Conservation (phyloP, 1,284 basidiomycete genomes). For the Lentinula novae-zelandiae region DNA sequence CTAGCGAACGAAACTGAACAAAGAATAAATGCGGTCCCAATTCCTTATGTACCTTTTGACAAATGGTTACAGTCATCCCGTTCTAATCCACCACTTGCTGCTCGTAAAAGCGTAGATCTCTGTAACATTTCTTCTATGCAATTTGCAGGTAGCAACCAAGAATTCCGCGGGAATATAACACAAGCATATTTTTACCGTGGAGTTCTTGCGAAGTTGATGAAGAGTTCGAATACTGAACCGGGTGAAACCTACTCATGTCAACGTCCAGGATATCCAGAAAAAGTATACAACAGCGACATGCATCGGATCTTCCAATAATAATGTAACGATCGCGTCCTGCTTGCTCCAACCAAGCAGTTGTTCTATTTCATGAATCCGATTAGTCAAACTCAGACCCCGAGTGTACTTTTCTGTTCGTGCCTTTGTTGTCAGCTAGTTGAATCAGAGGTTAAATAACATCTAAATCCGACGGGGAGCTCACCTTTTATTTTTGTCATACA, state of each 20-base stretch:
- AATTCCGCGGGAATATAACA: slow-evolving; percentile 55
- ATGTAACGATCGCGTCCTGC: slow-evolving; percentile 41
- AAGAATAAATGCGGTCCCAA: slow-evolving; percentile 80
- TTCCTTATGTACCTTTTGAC: slow-evolving; percentile 48
- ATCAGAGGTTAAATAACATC: background rate
- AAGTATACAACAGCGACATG: background rate
- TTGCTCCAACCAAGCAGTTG: slow-evolving; percentile 50
- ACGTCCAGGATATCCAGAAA: background rate
- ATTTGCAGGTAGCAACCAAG: slow-evolving; percentile 74
- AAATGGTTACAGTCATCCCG: slow-evolving; percentile 73
- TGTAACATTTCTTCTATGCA: slow-evolving; percentile 70
- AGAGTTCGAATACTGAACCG: slow-evolving; percentile 53
- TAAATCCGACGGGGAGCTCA: slow-evolving; percentile 19
- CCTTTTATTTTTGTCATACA: slow-evolving; percentile 64
- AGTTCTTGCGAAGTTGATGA: slow-evolving; percentile 54
- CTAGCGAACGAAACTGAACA: slow-evolving; percentile 62
- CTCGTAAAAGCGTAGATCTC: slow-evolving; percentile 78
- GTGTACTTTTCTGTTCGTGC: slow-evolving; percentile 46
- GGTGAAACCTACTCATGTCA: background rate
- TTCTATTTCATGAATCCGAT: slow-evolving; percentile 54
- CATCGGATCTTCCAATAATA: slow-evolving; percentile 48
- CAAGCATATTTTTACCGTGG: slow-evolving; percentile 44
- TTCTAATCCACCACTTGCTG: slow-evolving; percentile 84
- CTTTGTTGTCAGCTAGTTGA: slow-evolving; percentile 26
- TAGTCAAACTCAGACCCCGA: slow-evolving; percentile 46